phyloP scores from a whole-genome alignment of 305 asterid genomes.

The Fraxinus ornus region DNA sequence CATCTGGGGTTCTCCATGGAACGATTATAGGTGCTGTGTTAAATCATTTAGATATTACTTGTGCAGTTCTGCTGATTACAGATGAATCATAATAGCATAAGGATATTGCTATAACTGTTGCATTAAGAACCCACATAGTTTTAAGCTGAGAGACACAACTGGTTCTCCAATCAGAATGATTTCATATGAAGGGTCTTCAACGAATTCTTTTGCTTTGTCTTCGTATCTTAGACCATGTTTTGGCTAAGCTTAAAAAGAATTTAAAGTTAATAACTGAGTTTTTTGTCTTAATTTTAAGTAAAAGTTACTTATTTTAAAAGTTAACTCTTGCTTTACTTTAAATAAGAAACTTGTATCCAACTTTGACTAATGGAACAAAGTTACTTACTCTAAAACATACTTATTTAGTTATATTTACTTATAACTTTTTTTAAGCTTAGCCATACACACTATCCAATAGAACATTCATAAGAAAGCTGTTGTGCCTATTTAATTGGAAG shows the following conservation, averaged over 20 bases:
- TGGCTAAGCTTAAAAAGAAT: background rate
- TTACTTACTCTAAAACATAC: background rate
- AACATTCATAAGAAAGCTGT: background rate
- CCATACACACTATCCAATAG: background rate
- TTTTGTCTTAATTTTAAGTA: background rate
- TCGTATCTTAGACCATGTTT: background rate
- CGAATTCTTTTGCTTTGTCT: background rate
- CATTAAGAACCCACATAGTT: slow-evolving; percentile 2
- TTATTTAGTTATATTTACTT: background rate
- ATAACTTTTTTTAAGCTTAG: background rate
- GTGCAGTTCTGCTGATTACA: background rate
- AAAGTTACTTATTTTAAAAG: background rate
- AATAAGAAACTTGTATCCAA: background rate
- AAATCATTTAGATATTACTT: slow-evolving; percentile 8
- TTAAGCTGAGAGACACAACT: background rate
- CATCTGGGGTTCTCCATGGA: slow-evolving; percentile 75
- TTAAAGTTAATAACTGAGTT: background rate
- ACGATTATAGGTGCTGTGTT: slow-evolving; percentile 61
- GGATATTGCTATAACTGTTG: background rate
- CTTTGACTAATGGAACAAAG: background rate
- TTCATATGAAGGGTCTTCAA: background rate
- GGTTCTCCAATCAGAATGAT: background rate
- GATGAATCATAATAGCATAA: slow-evolving; percentile 5
- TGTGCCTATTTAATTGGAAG: background rate
- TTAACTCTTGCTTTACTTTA: background rate